Evolutionary conservation across 177 flowering plant genomes (phyloP).

Genomic region (Vitis hybrid): DNA sequence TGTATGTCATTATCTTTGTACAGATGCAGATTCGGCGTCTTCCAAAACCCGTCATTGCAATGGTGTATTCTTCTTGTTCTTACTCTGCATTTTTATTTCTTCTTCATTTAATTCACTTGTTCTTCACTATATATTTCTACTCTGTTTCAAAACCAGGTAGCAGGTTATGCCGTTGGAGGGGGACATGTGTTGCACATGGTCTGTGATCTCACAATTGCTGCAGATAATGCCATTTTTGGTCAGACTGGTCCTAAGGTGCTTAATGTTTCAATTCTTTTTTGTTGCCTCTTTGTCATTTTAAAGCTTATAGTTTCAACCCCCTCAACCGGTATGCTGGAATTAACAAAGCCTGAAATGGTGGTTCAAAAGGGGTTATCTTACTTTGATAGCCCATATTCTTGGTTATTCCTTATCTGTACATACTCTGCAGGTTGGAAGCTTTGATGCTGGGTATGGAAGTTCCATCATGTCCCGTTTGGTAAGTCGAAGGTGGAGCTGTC

Average conservation of each 20-base stretch:
- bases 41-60: constrained; percentile 97
- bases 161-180: constrained; percentile 98
- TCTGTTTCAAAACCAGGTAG: constrained; percentile 55
- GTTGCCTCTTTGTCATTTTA: neutral
- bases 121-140: neutral
- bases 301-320: neutral
- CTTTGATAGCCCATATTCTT: neutral
- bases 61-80: constrained; percentile 47
- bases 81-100: neutral
- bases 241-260: constrained; percentile 96
- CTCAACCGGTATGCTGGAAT: no score
- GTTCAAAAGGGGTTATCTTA: no score
- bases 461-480: constrained; percentile 97
- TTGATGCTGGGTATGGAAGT: constrained; percentile 98
- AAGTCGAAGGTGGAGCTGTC: constrained; percentile 18
- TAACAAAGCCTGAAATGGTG: no score
- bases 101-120: no score
- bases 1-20: neutral
- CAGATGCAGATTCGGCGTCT: constrained; percentile 94
- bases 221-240: constrained; percentile 88
- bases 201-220: constrained; percentile 95
- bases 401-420: neutral
- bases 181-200: constrained; percentile 96
- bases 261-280: neutral
- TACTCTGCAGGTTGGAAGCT: constrained; percentile 85